A percentile compares a stretch with the other conserved stretches of the same genome.
Conservation (phyloP, 73 alveolate species). For the Stentor coeruleus region DNA sequence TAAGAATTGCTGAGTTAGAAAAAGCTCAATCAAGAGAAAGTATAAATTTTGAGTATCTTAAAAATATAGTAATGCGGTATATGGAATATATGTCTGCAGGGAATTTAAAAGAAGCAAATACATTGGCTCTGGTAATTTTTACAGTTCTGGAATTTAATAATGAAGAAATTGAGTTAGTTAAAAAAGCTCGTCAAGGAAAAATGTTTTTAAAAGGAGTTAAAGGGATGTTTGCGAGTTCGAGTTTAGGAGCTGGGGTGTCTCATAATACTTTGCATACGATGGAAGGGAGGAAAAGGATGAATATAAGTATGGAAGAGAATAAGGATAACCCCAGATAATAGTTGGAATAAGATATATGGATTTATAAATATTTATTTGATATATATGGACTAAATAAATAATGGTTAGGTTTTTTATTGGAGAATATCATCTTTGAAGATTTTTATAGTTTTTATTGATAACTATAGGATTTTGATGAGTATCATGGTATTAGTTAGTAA, state of each 20-base stretch:
- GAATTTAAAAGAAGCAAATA: conserved; percentile 20
- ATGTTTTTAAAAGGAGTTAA: not conserved
- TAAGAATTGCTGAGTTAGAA: conserved; percentile 28
- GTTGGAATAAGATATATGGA: no score
- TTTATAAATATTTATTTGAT: no score
- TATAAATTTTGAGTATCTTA: conserved; percentile 26
- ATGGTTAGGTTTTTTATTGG: no score
- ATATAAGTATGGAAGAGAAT: no score
- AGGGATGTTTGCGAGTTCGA: not conserved
- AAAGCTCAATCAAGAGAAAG: conserved; percentile 11
- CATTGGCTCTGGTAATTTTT: conserved; percentile 7
- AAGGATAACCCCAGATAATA: no score
- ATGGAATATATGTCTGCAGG: conserved; percentile 26
- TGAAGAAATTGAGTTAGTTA: conserved; percentile 21
- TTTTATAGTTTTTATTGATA: no score
- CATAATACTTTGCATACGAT: conserved; percentile 14
- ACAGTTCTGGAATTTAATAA: conserved; percentile 2
- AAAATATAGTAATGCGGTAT: conserved; percentile 23
- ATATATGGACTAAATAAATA: no score
- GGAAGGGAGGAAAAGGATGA: conserved; percentile 9
- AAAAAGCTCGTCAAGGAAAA: not conserved
- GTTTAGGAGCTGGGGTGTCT: conserved; percentile 21
- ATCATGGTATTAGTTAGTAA: no score
- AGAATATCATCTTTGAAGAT: no score
- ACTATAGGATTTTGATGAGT: no score